Base-by-base conservation (phyloP, 2,329 filamentous ascomycete genomes). In the Erysiphe neolycopersici region DNA sequence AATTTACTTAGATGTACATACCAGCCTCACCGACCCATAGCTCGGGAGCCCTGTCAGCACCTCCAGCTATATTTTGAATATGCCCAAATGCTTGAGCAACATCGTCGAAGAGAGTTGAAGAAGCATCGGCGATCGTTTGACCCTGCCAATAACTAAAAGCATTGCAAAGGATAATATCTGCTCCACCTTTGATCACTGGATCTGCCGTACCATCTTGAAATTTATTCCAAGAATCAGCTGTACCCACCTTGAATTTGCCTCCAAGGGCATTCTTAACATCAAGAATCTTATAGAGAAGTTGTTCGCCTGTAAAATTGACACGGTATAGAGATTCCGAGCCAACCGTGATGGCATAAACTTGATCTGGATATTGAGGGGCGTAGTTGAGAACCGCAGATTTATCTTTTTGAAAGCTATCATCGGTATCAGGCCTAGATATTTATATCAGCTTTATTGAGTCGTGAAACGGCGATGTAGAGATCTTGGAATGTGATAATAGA, bases 61-160 rank as follows among this genome's bases (percentile, higher is more conserved):
- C 41, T 30, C 71, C 70, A 31, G 67, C 66, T 44, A 75, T 49
- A 46, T 63, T 56, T 59, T 78, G 71, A 48, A 81, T 71, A 54
- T 71, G 73, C 14, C 59, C 61, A 49, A 75, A 66, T 19, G 74
- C 75, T 58, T 74, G 69, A 52, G 64, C 64, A 56, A 79, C 71
- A 53, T 79, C 76, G 52, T 78, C 68, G 51, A 79, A 70, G 62
- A 76, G 79, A 43, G 68, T 72, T 46, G 65, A 58, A 36, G 69
- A 69, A 13, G 59, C 54, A 52, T 76, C 71, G 45, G 61, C 60
- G 48, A 67, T 67, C 39, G 61, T 61, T 54, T 67, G 66, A 37
- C 68, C 73, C 58, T 81, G 76, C 76, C 76, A 80, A 65, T 78
- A 81, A 30, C 71, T 68, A 56, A 81, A 81, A 22, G 72, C 76